Evolutionary conservation across 495 filamentous ascomycete genomes (phyloP), one percentile per base, ranked within the genome.

Genomic region (Melanomma pulvis-pyrius): DNA sequence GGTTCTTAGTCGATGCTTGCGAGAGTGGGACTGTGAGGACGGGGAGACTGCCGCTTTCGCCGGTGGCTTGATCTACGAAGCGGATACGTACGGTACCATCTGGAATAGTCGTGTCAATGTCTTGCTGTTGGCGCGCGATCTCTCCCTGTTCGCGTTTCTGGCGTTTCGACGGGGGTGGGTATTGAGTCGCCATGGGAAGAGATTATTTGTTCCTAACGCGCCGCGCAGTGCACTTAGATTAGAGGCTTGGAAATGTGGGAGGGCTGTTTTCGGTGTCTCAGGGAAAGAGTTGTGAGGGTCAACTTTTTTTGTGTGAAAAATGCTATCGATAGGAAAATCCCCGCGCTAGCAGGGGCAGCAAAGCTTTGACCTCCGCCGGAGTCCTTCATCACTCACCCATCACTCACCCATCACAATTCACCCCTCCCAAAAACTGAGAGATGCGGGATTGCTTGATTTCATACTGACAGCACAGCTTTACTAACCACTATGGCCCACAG

Each of bases 131-230:
- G 62, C 83, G 78, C 17, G 89, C 84, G 74, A 86, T 87, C 66
- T 93, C 90, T 22, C 88, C 82, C 52, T 83, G 83, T 48, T 88
- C 92, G 41, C 86, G 85, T 77, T 88, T 89, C 71, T 96, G 91
- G 51, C 92, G 87, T 79, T 98, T 99, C 55, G 88, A 92, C 44
- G 94, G 96, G 22, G 93, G 96, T 17, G 96, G 96, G 30, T 88
- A 75, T 19, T 94, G 78, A 2, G 94, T 99, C 39, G 96, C 87
- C 96, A 99, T 98, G 19, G 9, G 5, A 19, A 50, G n/a, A 12
- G 30, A 34, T 34, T 4, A 4, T 4, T 12, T 12, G 5, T 34
- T 5, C 30, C 12, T 34, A 5, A 5, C 30, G 30, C 12, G 24
- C 25, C 17, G 19, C 3, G 8, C 21, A 52, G 49, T 6, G 21